Conservation (phyloP, 805 yeast genomes). For the Candida alai region DNA sequence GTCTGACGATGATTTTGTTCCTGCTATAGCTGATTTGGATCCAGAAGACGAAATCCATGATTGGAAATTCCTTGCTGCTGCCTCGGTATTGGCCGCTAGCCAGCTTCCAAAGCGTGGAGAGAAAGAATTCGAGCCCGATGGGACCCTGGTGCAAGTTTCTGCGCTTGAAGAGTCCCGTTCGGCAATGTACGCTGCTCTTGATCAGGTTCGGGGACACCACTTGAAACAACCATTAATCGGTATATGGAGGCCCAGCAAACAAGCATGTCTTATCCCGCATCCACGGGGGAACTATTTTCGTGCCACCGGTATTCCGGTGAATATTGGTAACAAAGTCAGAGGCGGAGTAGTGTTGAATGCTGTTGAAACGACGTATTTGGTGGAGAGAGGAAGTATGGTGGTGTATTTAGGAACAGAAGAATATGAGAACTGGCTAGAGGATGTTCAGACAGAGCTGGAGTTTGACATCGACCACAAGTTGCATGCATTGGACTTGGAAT, state of each 20-base stretch:
- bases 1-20: too few species aligned
- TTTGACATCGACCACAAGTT: constrained; percentile 12
- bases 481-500: constrained; percentile 53
- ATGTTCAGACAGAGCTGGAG: constrained; percentile 16
- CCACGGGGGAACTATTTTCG: constrained; percentile 72
- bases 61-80: constrained; percentile 22
- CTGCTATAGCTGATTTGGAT: too few species aligned
- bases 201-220: constrained; percentile 44
- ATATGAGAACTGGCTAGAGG: constrained; percentile 18
- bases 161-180: constrained; percentile 51
- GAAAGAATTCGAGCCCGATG: constrained; percentile 84
- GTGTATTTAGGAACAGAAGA: constrained; percentile 22
- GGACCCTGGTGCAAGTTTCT: constrained; percentile 49
- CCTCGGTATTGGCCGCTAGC: not conserved
- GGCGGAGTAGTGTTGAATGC: constrained; percentile 48
- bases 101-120: constrained; percentile 69
- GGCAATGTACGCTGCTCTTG: constrained; percentile 71
- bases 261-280: constrained; percentile 28
- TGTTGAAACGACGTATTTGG: constrained; percentile 71
- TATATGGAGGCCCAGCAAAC: constrained; percentile 34
- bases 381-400: constrained; percentile 66
- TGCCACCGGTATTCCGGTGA: constrained; percentile 60
- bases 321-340: constrained; percentile 14
- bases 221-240: constrained; percentile 51
- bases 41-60: constrained; percentile 31